These are phyloP conservation scores for Citrullus colocynthis DNA, from an alignment of 306 rosid genomes.

Conservation along the genomic window DNA sequence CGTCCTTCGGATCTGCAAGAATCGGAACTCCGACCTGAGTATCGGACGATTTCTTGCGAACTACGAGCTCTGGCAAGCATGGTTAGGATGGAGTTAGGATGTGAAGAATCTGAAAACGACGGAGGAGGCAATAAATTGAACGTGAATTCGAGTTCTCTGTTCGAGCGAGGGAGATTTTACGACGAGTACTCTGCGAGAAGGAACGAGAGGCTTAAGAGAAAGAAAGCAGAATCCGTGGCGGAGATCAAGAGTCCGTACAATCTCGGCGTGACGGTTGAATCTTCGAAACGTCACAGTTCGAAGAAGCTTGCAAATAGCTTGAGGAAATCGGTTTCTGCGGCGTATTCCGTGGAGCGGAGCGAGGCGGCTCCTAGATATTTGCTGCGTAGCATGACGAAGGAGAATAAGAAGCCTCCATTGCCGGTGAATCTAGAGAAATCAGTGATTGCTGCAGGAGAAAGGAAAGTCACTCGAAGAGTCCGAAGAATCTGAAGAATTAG, in stretches of 20 bases:
- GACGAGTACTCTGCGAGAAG: constrained; percentile 78
- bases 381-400: constrained; percentile 82
- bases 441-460: constrained; percentile 6
- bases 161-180: constrained; percentile 70
- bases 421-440: constrained; percentile 29
- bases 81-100: constrained; percentile 41
- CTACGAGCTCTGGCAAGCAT: constrained; percentile 39
- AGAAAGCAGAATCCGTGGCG: constrained; percentile 20
- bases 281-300: constrained; percentile 40
- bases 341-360: constrained; percentile 30
- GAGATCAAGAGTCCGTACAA: constrained; percentile 17
- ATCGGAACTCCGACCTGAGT: constrained; percentile 57
- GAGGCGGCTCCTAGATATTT: constrained; percentile 63
- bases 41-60: constrained; percentile 58
- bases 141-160: constrained; percentile 17
- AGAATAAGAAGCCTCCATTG: constrained; percentile 63
- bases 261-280: constrained; percentile 68
- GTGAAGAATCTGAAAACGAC: constrained; percentile 5
- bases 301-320: constrained; percentile 37
- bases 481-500: constrained; percentile 21
- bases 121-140: not conserved
- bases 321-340: constrained; percentile 63
- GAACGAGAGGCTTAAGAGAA: constrained; percentile 75
- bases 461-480: constrained; percentile 28
- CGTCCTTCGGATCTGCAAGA: constrained; percentile 20